Conservation (phyloP, 108 stramenopile species). For the Epithemia pelagica region DNA sequence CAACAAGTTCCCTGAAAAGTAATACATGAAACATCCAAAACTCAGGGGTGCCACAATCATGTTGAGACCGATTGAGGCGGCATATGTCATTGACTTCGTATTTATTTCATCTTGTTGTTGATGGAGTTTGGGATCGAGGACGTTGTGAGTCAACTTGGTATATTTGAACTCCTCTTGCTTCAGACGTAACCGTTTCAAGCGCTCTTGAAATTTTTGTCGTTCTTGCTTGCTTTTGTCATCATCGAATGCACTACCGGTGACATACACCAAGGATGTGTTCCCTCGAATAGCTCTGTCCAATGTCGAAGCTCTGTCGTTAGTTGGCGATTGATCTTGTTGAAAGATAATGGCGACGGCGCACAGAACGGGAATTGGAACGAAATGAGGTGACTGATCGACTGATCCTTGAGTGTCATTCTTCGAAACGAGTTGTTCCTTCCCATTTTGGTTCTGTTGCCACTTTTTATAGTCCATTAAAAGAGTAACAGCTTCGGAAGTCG, state of each 20-base stretch:
- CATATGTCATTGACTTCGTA: slow-evolving; percentile 74
- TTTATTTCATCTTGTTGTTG: slow-evolving; percentile 49
- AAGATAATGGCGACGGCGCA: background rate
- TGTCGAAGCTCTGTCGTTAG: too few relatives aligned
- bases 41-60: slow-evolving; percentile 83
- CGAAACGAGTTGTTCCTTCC: too few relatives aligned
- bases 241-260: too few relatives aligned
- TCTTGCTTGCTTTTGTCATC: background rate
- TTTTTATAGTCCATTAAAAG: background rate
- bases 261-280: too few relatives aligned
- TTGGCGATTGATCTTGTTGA: background rate
- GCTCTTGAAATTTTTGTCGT: slow-evolving; percentile 25
- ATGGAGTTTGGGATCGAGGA: slow-evolving; percentile 8
- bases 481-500: background rate
- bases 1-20: slow-evolving; percentile 62
- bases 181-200: slow-evolving; percentile 50
- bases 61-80: slow-evolving; percentile 72
- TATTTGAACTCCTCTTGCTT: slow-evolving; percentile 61
- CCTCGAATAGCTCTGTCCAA: background rate
- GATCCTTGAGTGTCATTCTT: too few relatives aligned
- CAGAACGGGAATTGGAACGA: background rate
- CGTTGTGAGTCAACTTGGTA: slow-evolving; percentile 43
- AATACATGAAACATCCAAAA: slow-evolving; percentile 81
- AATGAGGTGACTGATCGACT: too few relatives aligned
- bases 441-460: background rate